Evolutionary conservation across 345 rosid species (phyloP).

Genomic region (Lepidium aucheri): DNA sequence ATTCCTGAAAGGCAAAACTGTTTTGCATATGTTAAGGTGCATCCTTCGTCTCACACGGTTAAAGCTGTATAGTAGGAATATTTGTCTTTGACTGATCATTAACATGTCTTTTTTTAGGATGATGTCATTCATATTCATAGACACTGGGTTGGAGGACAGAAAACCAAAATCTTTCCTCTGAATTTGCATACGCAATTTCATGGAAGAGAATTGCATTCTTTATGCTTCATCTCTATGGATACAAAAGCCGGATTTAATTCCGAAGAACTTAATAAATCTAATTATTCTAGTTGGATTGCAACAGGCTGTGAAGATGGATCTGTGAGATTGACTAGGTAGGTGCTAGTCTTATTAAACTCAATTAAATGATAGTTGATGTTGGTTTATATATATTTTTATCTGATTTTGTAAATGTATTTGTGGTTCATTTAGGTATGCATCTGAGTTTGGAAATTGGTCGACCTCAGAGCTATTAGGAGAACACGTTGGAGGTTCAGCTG

Average conservation of each 20-base stretch:
- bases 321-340: conserved; percentile 86
- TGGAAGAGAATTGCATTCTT: conserved; percentile 90
- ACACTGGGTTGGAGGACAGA: conserved; percentile 43
- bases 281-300: conserved; percentile 68
- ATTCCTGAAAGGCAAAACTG: conserved; percentile 62
- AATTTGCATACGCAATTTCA: conserved; percentile 84
- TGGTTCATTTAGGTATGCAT: conserved; percentile 44
- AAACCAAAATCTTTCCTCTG: conserved; percentile 50
- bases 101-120: conserved; percentile 43
- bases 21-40: conserved; percentile 91
- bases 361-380: neutral
- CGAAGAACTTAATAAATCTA: conserved; percentile 24
- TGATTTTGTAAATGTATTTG: conserved; percentile 1
- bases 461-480: conserved; percentile 83
- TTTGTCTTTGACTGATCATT: conserved; percentile 11
- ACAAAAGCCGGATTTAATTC: conserved; percentile 23
- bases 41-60: neutral
- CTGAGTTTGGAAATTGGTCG: conserved; percentile 54
- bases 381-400: neutral
- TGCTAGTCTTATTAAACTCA: conserved; percentile 1
- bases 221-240: conserved; percentile 61
- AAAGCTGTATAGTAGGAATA: neutral
- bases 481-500: conserved; percentile 98
- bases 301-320: conserved; percentile 99
- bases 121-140: conserved; percentile 71